A percentile compares a stretch with the other conserved stretches of the same genome.
These are phyloP conservation scores for Pseudogymnoascus sp. DNA, from an alignment of 2,329 filamentous ascomycete species.

Conservation along the genomic window DNA sequence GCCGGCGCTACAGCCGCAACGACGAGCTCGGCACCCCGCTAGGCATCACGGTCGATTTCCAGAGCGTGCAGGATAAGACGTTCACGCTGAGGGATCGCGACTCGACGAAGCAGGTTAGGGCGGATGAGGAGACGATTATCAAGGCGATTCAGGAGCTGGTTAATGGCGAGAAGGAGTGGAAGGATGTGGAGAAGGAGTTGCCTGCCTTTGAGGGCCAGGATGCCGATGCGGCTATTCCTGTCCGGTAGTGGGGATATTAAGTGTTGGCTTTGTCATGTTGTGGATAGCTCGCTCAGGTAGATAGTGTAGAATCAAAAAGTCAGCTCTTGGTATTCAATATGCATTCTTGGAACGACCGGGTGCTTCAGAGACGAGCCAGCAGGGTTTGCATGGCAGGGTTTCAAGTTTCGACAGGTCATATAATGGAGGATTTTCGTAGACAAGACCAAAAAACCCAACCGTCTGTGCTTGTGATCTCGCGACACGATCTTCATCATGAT, in stretches of 20 bases:
- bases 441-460: not conserved
- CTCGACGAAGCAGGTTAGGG: slow-evolving; percentile 82
- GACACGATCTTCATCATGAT: not conserved
- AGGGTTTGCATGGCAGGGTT: not conserved
- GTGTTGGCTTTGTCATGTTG: not conserved
- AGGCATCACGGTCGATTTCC: slow-evolving; percentile 92
- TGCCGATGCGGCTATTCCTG: slow-evolving; percentile 32
- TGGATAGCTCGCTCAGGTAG: not conserved
- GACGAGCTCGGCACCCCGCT: slow-evolving; percentile 93
- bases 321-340: not conserved
- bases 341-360: not conserved
- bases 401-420: not conserved
- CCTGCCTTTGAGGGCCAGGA: slow-evolving; percentile 80
- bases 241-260: not conserved
- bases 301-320: not conserved
- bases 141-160: slow-evolving; percentile 53
- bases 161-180: slow-evolving; percentile 49
- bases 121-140: slow-evolving; percentile 71
- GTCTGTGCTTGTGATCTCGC: not conserved
- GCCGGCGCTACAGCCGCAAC: slow-evolving; percentile 89
- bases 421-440: not conserved
- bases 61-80: slow-evolving; percentile 79
- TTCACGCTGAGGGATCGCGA: slow-evolving; percentile 88
- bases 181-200: slow-evolving; percentile 66
- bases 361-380: not conserved